phyloP scores from a whole-genome alignment of 1,284 basidiomycete species.

The Mixia osmundae region DNA sequence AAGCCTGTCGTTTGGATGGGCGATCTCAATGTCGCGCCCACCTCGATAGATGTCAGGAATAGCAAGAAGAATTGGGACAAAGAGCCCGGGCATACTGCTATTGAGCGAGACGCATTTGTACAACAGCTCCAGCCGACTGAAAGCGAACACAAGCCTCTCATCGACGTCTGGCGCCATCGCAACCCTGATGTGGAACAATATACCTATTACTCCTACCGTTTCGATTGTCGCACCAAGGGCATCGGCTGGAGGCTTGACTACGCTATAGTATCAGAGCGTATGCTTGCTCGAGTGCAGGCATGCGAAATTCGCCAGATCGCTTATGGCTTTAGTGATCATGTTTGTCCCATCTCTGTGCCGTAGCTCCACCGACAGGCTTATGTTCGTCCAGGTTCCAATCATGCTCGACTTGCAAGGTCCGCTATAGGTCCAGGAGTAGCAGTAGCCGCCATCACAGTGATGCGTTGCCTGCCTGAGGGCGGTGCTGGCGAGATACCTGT shows the following conservation, averaged over 20 bases:
- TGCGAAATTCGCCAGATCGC: slow-evolving; percentile 15
- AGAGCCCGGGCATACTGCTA: slow-evolving; percentile 42
- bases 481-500: too few relatives aligned
- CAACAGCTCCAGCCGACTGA: slow-evolving; percentile 18
- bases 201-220: slow-evolving; percentile 65
- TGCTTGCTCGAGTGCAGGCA: slow-evolving; percentile 10
- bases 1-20: slow-evolving; percentile 79
- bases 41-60: slow-evolving; percentile 20
- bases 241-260: slow-evolving; percentile 20
- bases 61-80: slow-evolving; percentile 26
- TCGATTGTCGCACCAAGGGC: slow-evolving; percentile 52
- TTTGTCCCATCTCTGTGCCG: not conserved
- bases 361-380: not conserved
- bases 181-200: slow-evolving; percentile 45
- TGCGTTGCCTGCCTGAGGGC: too few relatives aligned
- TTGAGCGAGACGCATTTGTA: slow-evolving; percentile 29
- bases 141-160: slow-evolving; percentile 27
- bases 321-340: not conserved
- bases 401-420: slow-evolving; percentile 15
- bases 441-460: too few relatives aligned
- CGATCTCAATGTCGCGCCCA: slow-evolving; percentile 65
- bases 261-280: slow-evolving; percentile 13
- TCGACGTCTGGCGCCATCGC: slow-evolving; percentile 56
- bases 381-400: slow-evolving; percentile 15
- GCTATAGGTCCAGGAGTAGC: too few relatives aligned